A percentile compares a stretch with the other conserved stretches of the same genome.
phyloP scores from a whole-genome alignment of 2,329 filamentous ascomycete species.

The Atkinsonella texensis region DNA sequence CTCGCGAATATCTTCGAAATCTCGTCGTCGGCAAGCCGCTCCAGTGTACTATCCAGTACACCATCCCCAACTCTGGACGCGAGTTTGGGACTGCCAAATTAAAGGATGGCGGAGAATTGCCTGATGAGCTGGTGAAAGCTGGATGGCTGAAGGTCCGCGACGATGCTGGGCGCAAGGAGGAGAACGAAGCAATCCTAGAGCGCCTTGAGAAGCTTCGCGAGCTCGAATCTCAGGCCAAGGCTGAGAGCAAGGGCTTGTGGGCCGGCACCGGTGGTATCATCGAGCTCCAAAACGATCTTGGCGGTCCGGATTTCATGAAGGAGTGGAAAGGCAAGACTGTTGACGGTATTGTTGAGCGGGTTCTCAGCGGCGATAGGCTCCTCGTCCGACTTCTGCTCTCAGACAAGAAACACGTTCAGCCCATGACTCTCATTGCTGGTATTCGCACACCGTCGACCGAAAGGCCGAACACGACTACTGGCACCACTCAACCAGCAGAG shows the following conservation, averaged over 20 bases:
- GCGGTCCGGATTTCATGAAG: slow-evolving; percentile 67
- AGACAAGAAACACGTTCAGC: slow-evolving; percentile 76
- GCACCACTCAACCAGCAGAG: slow-evolving; percentile 73
- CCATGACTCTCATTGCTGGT: slow-evolving; percentile 79
- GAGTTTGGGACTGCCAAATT: slow-evolving; percentile 79
- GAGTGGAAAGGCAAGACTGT: slow-evolving; percentile 77
- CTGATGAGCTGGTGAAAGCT: slow-evolving; percentile 72
- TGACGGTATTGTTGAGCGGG: slow-evolving; percentile 78
- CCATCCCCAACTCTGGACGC: slow-evolving; percentile 69
- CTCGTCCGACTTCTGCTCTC: slow-evolving; percentile 71
- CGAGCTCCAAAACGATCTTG: slow-evolving; percentile 69
- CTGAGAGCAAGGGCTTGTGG: slow-evolving; percentile 74
- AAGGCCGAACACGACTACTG: slow-evolving; percentile 65
- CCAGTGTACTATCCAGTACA: slow-evolving; percentile 77
- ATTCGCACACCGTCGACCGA: slow-evolving; percentile 84
- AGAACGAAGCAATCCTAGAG: slow-evolving; percentile 60
- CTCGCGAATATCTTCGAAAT: slow-evolving; percentile 81
- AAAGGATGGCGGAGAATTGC: slow-evolving; percentile 63
- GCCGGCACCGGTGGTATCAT: slow-evolving; percentile 52
- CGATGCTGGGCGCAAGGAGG: slow-evolving; percentile 84
- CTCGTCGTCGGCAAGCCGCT: slow-evolving; percentile 77
- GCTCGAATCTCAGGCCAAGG: slow-evolving; percentile 66
- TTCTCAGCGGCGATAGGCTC: slow-evolving; percentile 82
- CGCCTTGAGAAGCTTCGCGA: slow-evolving; percentile 67
- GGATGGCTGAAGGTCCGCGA: slow-evolving; percentile 92